Evolutionary conservation across 176 grass and related monocot species (phyloP).

Genomic region (Musa schizocarpa): DNA sequence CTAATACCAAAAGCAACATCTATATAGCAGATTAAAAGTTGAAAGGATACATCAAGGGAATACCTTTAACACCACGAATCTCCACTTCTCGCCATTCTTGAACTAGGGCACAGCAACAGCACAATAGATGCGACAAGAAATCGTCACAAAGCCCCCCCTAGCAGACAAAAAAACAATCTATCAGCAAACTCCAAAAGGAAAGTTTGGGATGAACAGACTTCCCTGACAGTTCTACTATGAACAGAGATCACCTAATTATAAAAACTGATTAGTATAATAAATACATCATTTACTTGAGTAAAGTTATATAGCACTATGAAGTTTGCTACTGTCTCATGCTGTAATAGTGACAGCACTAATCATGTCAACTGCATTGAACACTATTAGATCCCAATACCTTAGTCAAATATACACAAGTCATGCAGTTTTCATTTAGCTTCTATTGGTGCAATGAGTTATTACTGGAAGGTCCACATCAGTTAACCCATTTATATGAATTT

Average conservation of each 20-base stretch:
- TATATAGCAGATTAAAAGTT: neutral
- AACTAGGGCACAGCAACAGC: slow-evolving; percentile 92
- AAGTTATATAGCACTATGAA: too few species aligned
- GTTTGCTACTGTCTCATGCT: too few species aligned
- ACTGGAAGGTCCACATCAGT: neutral
- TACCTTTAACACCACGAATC: slow-evolving; percentile 61
- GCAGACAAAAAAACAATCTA: neutral
- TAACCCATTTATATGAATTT: neutral
- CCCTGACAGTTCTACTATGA: neutral
- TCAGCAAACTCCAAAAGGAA: neutral
- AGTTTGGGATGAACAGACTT: neutral
- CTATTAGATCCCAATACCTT: too few species aligned
- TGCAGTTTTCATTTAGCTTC: neutral
- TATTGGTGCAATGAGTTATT: neutral
- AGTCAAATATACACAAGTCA: too few species aligned
- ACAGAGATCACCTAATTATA: neutral
- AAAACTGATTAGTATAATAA: neutral
- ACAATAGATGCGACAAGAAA: slow-evolving; percentile 90
- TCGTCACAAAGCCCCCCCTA: slow-evolving; percentile 91
- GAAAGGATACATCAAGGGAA: neutral
- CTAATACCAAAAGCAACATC: neutral
- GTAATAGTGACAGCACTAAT: too few species aligned
- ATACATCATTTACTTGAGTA: too few species aligned
- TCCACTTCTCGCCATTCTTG: slow-evolving; percentile 98
- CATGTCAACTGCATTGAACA: too few species aligned